These are phyloP conservation scores for Penicillium maclennaniae DNA, from an alignment of 495 filamentous ascomycete genomes.

Conservation along the genomic window DNA sequence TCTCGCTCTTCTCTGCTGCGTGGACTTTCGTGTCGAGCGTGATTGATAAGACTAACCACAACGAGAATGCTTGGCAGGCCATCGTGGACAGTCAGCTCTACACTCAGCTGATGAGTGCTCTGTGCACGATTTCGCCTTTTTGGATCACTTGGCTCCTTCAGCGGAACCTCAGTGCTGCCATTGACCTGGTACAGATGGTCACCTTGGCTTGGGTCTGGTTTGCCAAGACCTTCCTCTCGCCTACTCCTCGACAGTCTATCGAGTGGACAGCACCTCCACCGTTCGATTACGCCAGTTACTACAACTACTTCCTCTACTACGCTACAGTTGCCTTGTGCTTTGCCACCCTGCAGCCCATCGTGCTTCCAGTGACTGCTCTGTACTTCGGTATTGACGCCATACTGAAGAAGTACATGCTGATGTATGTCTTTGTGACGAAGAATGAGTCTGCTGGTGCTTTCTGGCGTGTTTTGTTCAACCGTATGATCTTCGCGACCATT, in stretches of 20 bases:
- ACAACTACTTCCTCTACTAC: slow-evolving; percentile 94
- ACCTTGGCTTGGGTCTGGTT: slow-evolving; percentile 77
- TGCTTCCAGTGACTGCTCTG: slow-evolving; percentile 82
- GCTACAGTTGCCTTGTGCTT: slow-evolving; percentile 85
- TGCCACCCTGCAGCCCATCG: slow-evolving; percentile 80
- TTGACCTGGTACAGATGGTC: slow-evolving; percentile 84
- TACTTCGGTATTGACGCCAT: slow-evolving; percentile 87
- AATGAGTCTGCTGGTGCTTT: slow-evolving; percentile 92
- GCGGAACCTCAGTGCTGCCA: slow-evolving; percentile 83
- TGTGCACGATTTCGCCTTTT: slow-evolving; percentile 80
- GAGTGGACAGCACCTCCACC: slow-evolving; percentile 87
- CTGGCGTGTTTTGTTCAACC: slow-evolving; percentile 90
- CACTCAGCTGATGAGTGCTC: slow-evolving; percentile 55
- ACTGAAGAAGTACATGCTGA: slow-evolving; percentile 90
- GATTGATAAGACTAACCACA: slow-evolving; percentile 49
- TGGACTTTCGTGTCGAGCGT: slow-evolving; percentile 69
- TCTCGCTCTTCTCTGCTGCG: slow-evolving; percentile 79
- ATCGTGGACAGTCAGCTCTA: slow-evolving; percentile 61
- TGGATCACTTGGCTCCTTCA: slow-evolving; percentile 94
- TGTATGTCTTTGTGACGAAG: slow-evolving; percentile 96
- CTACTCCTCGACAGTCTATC: slow-evolving; percentile 89
- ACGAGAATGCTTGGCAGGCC: slow-evolving; percentile 61
- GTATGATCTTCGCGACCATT: slow-evolving; percentile 77
- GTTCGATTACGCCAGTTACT: slow-evolving; percentile 95
- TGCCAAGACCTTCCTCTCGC: slow-evolving; percentile 73